phyloP scores from a whole-genome alignment of 176 grass and related monocot genomes.

The Chloris gayana region DNA sequence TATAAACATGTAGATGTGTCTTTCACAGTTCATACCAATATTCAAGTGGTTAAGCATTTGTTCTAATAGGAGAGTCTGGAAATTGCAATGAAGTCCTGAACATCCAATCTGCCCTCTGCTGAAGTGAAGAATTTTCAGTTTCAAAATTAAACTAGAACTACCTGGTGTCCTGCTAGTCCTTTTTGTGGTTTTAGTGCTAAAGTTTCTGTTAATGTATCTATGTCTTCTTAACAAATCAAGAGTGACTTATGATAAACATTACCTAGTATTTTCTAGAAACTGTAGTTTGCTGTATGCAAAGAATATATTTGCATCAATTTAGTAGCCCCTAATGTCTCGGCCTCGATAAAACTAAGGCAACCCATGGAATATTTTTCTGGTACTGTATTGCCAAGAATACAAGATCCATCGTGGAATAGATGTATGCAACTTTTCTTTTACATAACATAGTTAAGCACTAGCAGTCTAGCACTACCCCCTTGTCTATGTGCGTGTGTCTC shows the following conservation, averaged over 20 bases:
- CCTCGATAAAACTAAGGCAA: neutral
- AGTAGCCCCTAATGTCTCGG: neutral
- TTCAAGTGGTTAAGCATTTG: slow-evolving; percentile 1
- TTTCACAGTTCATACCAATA: neutral
- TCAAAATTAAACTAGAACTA: slow-evolving; percentile 9
- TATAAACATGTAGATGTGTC: neutral
- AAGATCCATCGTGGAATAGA: neutral
- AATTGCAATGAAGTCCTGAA: neutral
- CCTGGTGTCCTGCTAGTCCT: slow-evolving; percentile 13
- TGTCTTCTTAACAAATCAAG: neutral
- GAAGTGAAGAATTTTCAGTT: neutral
- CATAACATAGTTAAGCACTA: slow-evolving; percentile 9
- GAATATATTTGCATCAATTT: neutral
- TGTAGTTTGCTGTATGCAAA: neutral
- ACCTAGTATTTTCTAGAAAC: neutral
- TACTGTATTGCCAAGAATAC: neutral
- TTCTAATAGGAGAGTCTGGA: neutral
- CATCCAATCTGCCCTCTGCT: slow-evolving; percentile 2
- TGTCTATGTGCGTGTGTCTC: slow-evolving; percentile 12
- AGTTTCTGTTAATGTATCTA: neutral
- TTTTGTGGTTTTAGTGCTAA: slow-evolving; percentile 7
- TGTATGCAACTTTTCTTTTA: slow-evolving; percentile 6
- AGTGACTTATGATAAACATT: neutral
- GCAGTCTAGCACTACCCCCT: slow-evolving; percentile 6
- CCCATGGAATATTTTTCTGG: neutral